Base-by-base conservation (phyloP, 2,329 filamentous ascomycete species). In the Colletotrichum tropicale region DNA sequence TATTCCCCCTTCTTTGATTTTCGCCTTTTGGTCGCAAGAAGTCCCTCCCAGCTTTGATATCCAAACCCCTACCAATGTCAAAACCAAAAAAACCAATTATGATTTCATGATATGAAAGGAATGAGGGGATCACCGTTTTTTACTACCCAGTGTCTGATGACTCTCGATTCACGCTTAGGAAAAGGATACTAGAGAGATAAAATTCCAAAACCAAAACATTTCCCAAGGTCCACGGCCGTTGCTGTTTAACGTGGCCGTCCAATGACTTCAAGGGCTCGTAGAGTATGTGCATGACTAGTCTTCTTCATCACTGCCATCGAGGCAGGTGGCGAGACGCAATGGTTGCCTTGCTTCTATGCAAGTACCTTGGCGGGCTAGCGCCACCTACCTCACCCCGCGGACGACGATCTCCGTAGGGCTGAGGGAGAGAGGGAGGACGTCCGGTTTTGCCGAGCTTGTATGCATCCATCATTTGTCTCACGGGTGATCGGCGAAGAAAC, bases 101-200 rank as follows among this genome's bases (percentile, higher is more conserved):
- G 70, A 75, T 75, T 75, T 73, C 70, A 73, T 52, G 73, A 75
- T 73, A 75, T 48, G 70, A 73, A 72, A 55, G 56, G 69, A 60
- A 68, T 24, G 13, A 34, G 60, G n/a, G 26, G 52, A 32, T n/a
- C 48, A 8, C 21, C 38, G 18, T n/a, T 48, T 61, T 16, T n/a
- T 21, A 38, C 21, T 28, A 36, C 36, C 32, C 8, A 52, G 13
- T 65, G 26, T 48, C 34, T 26, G n/a, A 43, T 34, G 21, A n/a
- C 43, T 48, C n/a, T 43, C 32, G 21, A 15, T 36, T 38, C 5
- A 38, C 21, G 21, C 36, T 64, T 34, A 34, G 24, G 61, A 43
- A 16, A 34, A 34, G 61, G 36, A 32, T 21, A 5, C 43, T 61
- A 32, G 24, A 66, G 62, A 66, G 13, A 52, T 32, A 5, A 66